Percentiles rank a stretch among this genome's conserved stretches.
These are phyloP conservation scores for Zoysia japonica DNA, from an alignment of 176 grass and related monocot genomes.

Conservation along the genomic window DNA sequence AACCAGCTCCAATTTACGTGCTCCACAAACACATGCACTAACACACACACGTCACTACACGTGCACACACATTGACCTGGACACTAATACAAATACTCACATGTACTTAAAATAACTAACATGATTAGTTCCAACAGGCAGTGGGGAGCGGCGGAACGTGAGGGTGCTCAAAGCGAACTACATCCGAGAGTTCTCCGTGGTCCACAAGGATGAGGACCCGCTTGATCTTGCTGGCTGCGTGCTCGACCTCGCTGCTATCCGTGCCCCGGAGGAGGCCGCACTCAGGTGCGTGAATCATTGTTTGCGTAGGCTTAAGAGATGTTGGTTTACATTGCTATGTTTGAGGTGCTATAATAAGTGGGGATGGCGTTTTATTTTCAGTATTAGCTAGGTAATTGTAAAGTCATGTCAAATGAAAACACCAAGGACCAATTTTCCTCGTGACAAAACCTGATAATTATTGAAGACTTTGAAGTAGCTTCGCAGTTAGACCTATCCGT, in stretches of 20 bases:
- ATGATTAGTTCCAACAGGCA: no score
- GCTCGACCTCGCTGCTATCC: conserved; percentile 68
- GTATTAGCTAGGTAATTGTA: conserved; percentile 9
- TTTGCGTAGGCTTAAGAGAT: conserved; percentile 4
- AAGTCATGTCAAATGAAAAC: neutral
- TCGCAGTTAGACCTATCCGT: neutral
- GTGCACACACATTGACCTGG: no score
- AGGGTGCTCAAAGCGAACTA: conserved; percentile 90
- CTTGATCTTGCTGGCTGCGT: conserved; percentile 68
- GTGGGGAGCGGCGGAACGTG: conserved; percentile 60
- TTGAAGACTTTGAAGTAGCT: neutral
- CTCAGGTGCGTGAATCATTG: conserved; percentile 53
- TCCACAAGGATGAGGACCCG: conserved; percentile 68
- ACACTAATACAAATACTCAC: no score
- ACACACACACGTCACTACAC: no score
- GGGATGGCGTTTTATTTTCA: neutral
- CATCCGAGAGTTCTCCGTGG: conserved; percentile 73
- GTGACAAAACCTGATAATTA: neutral
- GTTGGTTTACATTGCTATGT: neutral
- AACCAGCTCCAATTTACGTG: no score
- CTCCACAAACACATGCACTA: no score
- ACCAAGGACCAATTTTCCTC: neutral
- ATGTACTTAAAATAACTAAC: no score
- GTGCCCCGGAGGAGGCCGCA: conserved; percentile 84
- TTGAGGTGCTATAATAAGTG: conserved; percentile 14